A percentile compares a stretch with the other conserved stretches of the same genome.
phyloP scores from a whole-genome alignment of 306 rosid genomes.

The Fragaria ananassa region DNA sequence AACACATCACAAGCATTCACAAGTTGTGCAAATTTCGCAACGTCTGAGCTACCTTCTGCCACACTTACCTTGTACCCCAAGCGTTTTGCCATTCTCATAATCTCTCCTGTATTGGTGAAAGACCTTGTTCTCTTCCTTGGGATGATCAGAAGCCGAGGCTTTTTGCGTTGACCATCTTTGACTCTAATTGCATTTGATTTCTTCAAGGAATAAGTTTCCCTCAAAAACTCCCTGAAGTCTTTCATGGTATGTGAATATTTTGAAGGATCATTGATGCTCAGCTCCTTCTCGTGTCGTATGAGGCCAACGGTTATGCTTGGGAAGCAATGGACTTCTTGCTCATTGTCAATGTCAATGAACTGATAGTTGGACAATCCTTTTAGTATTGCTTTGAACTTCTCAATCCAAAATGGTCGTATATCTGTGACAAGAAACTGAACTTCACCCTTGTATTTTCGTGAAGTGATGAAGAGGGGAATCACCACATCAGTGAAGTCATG shows the following conservation, averaged over 20 bases:
- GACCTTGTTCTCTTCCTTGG: slow-evolving; percentile 63
- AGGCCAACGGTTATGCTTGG: slow-evolving; percentile 65
- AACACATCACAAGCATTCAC: slow-evolving; percentile 88
- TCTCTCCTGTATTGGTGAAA: slow-evolving; percentile 56
- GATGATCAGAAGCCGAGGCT: slow-evolving; percentile 64
- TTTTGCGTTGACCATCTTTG: slow-evolving; percentile 22
- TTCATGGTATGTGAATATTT: slow-evolving; percentile 57
- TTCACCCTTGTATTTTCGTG: slow-evolving; percentile 58
- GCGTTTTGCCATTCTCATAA: slow-evolving; percentile 45
- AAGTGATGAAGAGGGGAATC: slow-evolving; percentile 67
- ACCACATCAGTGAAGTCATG: slow-evolving; percentile 78
- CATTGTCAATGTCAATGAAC: slow-evolving; percentile 51
- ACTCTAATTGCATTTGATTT: slow-evolving; percentile 41
- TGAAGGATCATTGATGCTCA: slow-evolving; percentile 51
- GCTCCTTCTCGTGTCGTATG: slow-evolving; percentile 52
- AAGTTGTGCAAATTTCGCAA: slow-evolving; percentile 45
- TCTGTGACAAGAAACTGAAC: slow-evolving; percentile 64
- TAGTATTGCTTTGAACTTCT: slow-evolving; percentile 46
- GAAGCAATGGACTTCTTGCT: slow-evolving; percentile 67
- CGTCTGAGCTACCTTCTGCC: slow-evolving; percentile 43
- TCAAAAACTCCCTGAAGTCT: slow-evolving; percentile 63
- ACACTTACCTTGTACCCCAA: slow-evolving; percentile 59
- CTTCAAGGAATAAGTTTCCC: slow-evolving; percentile 52
- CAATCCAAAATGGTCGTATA: slow-evolving; percentile 42
- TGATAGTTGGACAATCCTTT: slow-evolving; percentile 55